phyloP scores from a whole-genome alignment of 176 grass and related monocot genomes.

The Avena sativa region DNA sequence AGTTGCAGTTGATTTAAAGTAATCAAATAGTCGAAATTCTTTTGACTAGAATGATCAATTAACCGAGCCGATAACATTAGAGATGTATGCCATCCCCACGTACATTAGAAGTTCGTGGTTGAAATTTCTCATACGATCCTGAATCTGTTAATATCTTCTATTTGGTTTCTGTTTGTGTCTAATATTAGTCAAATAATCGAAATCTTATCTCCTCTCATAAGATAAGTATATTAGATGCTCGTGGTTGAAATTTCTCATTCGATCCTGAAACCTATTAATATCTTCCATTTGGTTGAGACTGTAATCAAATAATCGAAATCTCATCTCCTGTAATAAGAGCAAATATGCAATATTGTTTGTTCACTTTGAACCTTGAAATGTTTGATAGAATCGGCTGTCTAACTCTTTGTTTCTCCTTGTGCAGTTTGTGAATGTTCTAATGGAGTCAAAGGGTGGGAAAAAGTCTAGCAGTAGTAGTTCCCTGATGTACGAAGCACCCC shows the following conservation, averaged over 20 bases:
- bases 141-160: neutral
- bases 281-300: neutral
- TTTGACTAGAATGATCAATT: too few relatives aligned
- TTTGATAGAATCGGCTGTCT: neutral
- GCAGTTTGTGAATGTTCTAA: conserved; percentile 79
- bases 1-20: too few relatives aligned
- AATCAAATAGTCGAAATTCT: too few relatives aligned
- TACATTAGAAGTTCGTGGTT: neutral
- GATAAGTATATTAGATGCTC: too few relatives aligned
- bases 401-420: neutral
- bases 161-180: neutral
- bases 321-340: neutral
- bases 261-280: neutral
- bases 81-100: too few relatives aligned
- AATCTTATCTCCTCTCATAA: neutral
- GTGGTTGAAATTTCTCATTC: neutral
- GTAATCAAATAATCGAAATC: too few relatives aligned
- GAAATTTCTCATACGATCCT: neutral
- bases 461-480: conserved; percentile 81
- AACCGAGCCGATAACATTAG: too few relatives aligned
- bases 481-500: conserved; percentile 79
- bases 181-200: neutral
- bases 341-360: neutral
- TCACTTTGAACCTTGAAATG: neutral
- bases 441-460: conserved; percentile 81